Conservation (phyloP, 73 alveolate genomes). For the Paramecium sonneborni region DNA sequence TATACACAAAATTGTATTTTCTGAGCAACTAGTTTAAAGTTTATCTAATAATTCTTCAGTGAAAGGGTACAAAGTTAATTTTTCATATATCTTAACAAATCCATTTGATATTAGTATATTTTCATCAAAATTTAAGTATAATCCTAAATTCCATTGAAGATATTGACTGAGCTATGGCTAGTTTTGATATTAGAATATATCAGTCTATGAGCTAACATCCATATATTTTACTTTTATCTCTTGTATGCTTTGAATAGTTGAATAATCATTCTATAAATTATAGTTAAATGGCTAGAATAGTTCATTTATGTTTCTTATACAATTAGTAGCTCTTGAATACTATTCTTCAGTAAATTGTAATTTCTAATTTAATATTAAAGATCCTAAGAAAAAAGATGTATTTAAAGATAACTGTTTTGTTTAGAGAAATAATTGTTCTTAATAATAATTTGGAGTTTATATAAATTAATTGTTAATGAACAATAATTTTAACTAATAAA, state of each 20-base stretch:
- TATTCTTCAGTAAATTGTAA: neutral
- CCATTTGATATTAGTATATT: neutral
- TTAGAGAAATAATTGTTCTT: neutral
- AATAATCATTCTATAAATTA: neutral
- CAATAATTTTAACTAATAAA: neutral
- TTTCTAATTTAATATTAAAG: neutral
- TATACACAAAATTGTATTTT: neutral
- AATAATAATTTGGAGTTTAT: neutral
- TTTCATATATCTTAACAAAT: neutral
- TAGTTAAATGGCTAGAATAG: neutral
- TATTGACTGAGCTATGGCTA: neutral
- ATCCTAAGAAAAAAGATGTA: neutral
- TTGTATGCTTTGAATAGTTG: neutral
- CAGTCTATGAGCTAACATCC: neutral
- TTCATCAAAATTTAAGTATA: neutral
- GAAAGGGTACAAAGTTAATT: neutral
- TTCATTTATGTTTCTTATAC: neutral
- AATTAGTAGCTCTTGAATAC: neutral
- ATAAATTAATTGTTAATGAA: neutral
- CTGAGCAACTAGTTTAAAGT: neutral
- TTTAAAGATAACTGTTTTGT: neutral
- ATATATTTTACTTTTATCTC: neutral
- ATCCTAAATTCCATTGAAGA: neutral
- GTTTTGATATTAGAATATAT: neutral
- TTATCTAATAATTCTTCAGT: neutral